Evolutionary conservation across 108 stramenopile genomes (phyloP), one percentile per base, ranked within the genome.

Genomic region (Nitzschia sp.): DNA sequence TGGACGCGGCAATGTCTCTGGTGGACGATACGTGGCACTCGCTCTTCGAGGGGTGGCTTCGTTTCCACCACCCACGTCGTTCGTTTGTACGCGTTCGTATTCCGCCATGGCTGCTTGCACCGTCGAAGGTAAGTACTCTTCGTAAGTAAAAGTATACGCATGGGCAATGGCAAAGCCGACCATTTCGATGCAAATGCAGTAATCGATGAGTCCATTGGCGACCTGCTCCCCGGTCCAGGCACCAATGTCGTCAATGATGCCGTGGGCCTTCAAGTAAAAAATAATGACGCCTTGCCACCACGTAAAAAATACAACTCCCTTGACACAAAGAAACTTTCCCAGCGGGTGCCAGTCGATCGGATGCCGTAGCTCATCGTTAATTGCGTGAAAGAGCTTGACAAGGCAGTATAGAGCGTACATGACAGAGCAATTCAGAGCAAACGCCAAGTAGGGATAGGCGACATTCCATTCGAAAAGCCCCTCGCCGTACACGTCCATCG

Each of bases 221-320:
- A 92, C 88, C 50, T 95, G 90, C 13, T 95, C 92, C 3, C 86
- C 89, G 31, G 85, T 85, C 94, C 94, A 95, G 9, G 57, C 72
- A 15, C 89, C 91, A 38, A 89, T 80, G 41, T 88, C 85, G 23
- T 77, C 84, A 66, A 95, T 92, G 38, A 91, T 61, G 0, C 90
- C 89, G 45, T 85, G 77, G 41, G 80, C 83, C 19, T 80, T 52
- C 1, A 97, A 52, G 28, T 90, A 91, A 25, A 85, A 85, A 52
- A 99, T 94, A 21, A 78, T 68, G 11, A 97, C 87, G 15, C 91
- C 82, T 76, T 99, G 98, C 98, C 94, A 95, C 89, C 93, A 99
- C 0, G 96, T 95, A 63, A 97, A 95, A 76, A 99, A 99, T 4
- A 99, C 90, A n/a, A 99, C 96, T 19, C 93, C 93, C 74, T 99